A percentile compares a stretch with the other conserved stretches of the same genome.
Evolutionary conservation across 2,329 filamentous ascomycete species (phyloP).

Genomic region (Sordariomycetes sp.): DNA sequence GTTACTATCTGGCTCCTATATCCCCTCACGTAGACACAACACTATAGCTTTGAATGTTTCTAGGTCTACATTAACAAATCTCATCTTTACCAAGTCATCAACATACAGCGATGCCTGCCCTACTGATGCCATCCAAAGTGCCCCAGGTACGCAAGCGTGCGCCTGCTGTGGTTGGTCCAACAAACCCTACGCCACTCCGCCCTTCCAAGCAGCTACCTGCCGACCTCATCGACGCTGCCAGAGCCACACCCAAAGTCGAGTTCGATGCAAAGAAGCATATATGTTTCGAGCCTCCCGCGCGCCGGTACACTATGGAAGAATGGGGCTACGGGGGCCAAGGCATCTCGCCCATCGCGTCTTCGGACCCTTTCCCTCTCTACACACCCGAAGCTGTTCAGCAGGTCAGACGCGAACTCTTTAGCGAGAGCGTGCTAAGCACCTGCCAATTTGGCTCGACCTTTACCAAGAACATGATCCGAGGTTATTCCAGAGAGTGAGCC

Average conservation of each 20-base stretch:
- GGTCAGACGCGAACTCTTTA: slow-evolving; percentile 50
- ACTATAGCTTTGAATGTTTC: too few species aligned
- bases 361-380: slow-evolving; percentile 52
- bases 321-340: slow-evolving; percentile 42
- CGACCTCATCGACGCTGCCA: slow-evolving; percentile 13
- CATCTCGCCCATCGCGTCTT: slow-evolving; percentile 49
- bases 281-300: slow-evolving; percentile 31
- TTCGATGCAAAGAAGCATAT: slow-evolving; percentile 46
- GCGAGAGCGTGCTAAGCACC: slow-evolving; percentile 38
- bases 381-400: slow-evolving; percentile 43
- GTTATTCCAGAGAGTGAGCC: slow-evolving; percentile 15
- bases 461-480: slow-evolving; percentile 42
- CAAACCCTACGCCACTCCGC: slow-evolving; percentile 13
- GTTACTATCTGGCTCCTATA: too few species aligned
- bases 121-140: too few species aligned
- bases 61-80: too few species aligned
- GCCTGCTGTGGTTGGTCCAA: slow-evolving; percentile 15
- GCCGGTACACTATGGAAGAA: slow-evolving; percentile 47
- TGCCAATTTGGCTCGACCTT: slow-evolving; percentile 34
- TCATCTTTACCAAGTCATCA: too few species aligned
- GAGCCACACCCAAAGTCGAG: slow-evolving; percentile 7
- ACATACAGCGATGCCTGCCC: too few species aligned
- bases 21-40: too few species aligned
- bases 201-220: slow-evolving; percentile 13
- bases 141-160: too few species aligned